Percentiles rank a stretch among this genome's conserved stretches.
These are phyloP conservation scores for Pilobolus umbonatus DNA, from an alignment of 192 early-diverging fungal genomes.

Conservation along the genomic window DNA sequence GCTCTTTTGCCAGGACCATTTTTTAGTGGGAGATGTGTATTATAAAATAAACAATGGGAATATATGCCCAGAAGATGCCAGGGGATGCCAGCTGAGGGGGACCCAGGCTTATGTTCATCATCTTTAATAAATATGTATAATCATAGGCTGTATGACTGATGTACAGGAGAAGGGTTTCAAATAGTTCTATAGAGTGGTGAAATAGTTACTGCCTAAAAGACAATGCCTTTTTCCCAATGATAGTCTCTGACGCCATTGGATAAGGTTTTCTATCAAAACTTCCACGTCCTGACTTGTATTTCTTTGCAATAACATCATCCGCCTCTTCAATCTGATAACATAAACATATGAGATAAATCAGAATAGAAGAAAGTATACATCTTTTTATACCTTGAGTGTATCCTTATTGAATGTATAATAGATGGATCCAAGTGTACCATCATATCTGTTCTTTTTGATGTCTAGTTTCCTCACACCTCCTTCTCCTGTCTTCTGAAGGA, in stretches of 20 bases:
- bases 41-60: too few relatives aligned
- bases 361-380: neutral
- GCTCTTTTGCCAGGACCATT: too few relatives aligned
- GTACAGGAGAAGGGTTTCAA: too few relatives aligned
- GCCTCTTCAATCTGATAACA: slow-evolving; percentile 7
- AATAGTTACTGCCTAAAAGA: too few relatives aligned
- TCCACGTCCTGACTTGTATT: neutral
- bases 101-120: too few relatives aligned
- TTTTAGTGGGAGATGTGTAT: too few relatives aligned
- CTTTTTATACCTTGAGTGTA: slow-evolving; percentile 16
- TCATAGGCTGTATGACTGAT: too few relatives aligned
- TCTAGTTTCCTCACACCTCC: slow-evolving; percentile 46
- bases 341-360: neutral
- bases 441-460: slow-evolving; percentile 67
- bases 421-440: slow-evolving; percentile 60
- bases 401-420: slow-evolving; percentile 34
- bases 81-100: too few relatives aligned
- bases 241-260: neutral
- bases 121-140: too few relatives aligned
- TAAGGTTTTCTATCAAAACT: neutral
- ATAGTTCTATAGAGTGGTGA: too few relatives aligned
- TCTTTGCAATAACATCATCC: neutral
- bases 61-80: too few relatives aligned
- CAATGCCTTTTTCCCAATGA: neutral
- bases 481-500: slow-evolving; percentile 47